phyloP scores from a whole-genome alignment of 2,329 filamentous ascomycete species.

The Xylariaceae sp. region DNA sequence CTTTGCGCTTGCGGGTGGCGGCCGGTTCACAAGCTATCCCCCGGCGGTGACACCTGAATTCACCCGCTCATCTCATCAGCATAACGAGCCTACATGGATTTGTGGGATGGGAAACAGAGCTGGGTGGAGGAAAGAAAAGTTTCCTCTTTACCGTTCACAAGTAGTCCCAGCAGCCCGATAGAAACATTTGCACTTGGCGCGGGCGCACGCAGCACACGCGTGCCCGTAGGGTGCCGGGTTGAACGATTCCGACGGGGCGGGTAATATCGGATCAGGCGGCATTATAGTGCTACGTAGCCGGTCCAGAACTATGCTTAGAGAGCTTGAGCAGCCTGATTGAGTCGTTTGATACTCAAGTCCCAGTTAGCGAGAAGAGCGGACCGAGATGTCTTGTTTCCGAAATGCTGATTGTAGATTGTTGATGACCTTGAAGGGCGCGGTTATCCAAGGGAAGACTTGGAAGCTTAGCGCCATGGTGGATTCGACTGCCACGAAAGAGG shows the following conservation, averaged over 20 bases:
- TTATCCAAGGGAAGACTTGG: too few species aligned
- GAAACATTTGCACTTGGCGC: constrained; percentile 30
- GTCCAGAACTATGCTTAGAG: not conserved
- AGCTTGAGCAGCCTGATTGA: not conserved
- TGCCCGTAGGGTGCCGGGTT: constrained; percentile 24
- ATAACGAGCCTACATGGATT: not conserved
- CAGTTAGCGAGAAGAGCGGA: too few species aligned
- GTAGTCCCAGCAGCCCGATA: constrained; percentile 17
- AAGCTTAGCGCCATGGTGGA: too few species aligned
- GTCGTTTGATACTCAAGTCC: too few species aligned
- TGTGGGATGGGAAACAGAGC: not conserved
- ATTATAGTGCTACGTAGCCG: not conserved
- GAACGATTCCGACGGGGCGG: not conserved
- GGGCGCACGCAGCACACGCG: constrained; percentile 24
- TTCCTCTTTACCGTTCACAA: constrained; percentile 20
- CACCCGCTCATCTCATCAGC: not conserved
- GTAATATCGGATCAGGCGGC: not conserved
- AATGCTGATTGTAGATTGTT: too few species aligned
- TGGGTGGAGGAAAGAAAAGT: not conserved
- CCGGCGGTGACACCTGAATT: constrained; percentile 25
- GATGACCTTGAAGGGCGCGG: too few species aligned
- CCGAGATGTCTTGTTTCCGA: too few species aligned
- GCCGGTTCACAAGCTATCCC: constrained; percentile 22
- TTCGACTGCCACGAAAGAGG: too few species aligned
- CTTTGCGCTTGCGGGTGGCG: constrained; percentile 23